phyloP scores from a whole-genome alignment of 192 early-diverging fungal species.

The Kickxella alabastrina region DNA sequence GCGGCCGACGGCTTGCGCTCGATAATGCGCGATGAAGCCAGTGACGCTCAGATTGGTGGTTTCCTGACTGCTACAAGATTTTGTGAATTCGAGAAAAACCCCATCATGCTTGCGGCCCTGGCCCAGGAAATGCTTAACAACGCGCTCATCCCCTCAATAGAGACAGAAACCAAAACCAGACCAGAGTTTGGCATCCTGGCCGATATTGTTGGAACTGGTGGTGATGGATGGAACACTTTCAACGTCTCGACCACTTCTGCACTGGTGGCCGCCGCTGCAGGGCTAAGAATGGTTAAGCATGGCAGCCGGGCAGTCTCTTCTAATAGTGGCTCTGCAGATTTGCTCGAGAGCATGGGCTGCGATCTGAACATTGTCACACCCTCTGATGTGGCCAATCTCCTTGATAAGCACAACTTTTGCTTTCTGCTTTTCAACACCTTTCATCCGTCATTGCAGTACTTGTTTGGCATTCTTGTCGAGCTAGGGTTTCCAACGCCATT shows the following conservation, averaged over 20 bases:
- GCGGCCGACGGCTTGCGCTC: slow-evolving; percentile 57
- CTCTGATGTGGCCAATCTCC: no score
- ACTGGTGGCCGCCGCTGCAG: slow-evolving; percentile 88
- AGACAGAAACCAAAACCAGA: no score
- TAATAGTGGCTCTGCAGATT: slow-evolving; percentile 86
- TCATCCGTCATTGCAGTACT: slow-evolving; percentile 84
- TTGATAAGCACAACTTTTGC: no score
- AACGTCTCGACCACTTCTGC: slow-evolving; percentile 92
- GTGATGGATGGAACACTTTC: slow-evolving; percentile 96
- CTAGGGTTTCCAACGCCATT: slow-evolving; percentile 91
- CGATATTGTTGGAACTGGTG: slow-evolving; percentile 96
- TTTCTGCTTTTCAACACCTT: slow-evolving; percentile 86
- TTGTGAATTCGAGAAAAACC: slow-evolving; percentile 63
- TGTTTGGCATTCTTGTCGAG: slow-evolving; percentile 70
- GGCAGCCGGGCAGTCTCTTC: slow-evolving; percentile 94
- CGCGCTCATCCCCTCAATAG: no score
- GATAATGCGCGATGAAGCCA: slow-evolving; percentile 79
- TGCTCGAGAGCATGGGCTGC: slow-evolving; percentile 83
- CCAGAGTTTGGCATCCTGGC: slow-evolving; percentile 56
- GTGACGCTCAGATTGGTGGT: slow-evolving; percentile 85
- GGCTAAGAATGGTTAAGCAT: slow-evolving; percentile 87
- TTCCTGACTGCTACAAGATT: slow-evolving; percentile 79
- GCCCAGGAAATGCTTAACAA: slow-evolving; percentile 69
- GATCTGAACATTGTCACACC: slow-evolving; percentile 61
- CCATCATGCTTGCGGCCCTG: slow-evolving; percentile 74